Evolutionary conservation across 176 grass and related monocot genomes (phyloP).

Genomic region (Aegilops speltoides): DNA sequence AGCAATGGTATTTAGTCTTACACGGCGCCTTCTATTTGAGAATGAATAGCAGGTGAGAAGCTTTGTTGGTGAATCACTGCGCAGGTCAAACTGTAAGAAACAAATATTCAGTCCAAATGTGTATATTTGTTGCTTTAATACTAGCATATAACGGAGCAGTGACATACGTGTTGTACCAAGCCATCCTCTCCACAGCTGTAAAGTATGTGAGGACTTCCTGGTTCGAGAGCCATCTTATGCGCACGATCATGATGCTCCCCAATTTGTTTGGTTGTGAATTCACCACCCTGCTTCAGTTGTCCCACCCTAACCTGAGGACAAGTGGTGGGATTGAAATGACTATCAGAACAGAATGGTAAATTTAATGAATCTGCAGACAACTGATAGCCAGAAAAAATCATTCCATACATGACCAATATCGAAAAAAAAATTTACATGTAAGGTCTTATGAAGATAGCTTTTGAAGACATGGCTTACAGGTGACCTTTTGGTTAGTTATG

Average conservation of each 20-base stretch:
- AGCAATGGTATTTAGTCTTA: constrained; percentile 70
- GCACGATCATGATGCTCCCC: constrained; percentile 50
- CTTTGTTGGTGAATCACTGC: constrained; percentile 51
- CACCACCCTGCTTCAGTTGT: constrained; percentile 47
- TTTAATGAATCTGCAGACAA: neutral
- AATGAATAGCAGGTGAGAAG: constrained; percentile 78
- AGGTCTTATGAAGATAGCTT: neutral
- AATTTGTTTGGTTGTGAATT: constrained; percentile 62
- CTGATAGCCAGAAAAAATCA: neutral
- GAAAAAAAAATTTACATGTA: neutral
- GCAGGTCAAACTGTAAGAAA: constrained; percentile 81
- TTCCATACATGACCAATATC: neutral
- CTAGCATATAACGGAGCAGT: neutral
- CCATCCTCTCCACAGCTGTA: constrained; percentile 94
- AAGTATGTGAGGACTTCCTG: constrained; percentile 66
- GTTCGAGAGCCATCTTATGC: constrained; percentile 74
- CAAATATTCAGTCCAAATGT: neutral
- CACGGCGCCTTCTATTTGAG: constrained; percentile 40
- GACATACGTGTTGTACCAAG: constrained; percentile 78
- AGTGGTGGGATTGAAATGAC: neutral
- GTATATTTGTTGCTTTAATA: constrained; percentile 2
- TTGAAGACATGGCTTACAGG: neutral
- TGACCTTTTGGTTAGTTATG: too few species aligned
- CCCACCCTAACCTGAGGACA: constrained; percentile 70
- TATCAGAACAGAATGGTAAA: neutral